Conservation (phyloP, 2,329 filamentous ascomycete genomes). For the Botrytis tulipae region DNA sequence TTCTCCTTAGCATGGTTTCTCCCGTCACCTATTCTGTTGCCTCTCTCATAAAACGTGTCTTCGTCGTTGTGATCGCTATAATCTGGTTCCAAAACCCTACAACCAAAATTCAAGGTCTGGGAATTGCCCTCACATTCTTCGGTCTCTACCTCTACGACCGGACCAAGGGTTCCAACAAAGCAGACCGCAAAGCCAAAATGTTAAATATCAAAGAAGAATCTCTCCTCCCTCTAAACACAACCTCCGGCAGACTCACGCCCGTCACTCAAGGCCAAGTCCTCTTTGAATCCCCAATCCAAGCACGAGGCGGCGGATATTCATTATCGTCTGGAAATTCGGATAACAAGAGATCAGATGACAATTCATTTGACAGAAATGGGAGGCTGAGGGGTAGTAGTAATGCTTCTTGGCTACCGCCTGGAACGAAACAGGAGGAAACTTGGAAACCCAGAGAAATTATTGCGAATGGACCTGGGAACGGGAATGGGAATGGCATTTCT, state of each 20-base stretch:
- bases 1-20: slow-evolving; percentile 87
- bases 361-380: slow-evolving; percentile 55
- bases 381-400: slow-evolving; percentile 47
- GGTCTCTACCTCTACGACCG: slow-evolving; percentile 95
- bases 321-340: slow-evolving; percentile 44
- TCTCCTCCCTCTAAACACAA: slow-evolving; percentile 32
- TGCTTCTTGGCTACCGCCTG: slow-evolving; percentile 67
- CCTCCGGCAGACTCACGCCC: slow-evolving; percentile 16
- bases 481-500: slow-evolving; percentile 15
- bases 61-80: slow-evolving; percentile 92
- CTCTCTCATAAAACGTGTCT: slow-evolving; percentile 93
- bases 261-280: slow-evolving; percentile 15
- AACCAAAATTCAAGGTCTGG: slow-evolving; percentile 75
- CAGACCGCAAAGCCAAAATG: slow-evolving; percentile 75
- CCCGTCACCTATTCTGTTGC: slow-evolving; percentile 97
- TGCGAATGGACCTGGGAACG: slow-evolving; percentile 13
- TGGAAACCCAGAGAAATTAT: slow-evolving; percentile 52
- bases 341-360: slow-evolving; percentile 44
- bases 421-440: slow-evolving; percentile 82
- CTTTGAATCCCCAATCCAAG: slow-evolving; percentile 9
- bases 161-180: slow-evolving; percentile 82
- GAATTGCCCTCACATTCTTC: slow-evolving; percentile 84
- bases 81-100: slow-evolving; percentile 94
- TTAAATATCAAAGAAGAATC: slow-evolving; percentile 48
- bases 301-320: slow-evolving; percentile 30